These are phyloP conservation scores for Candida insectorum DNA, from an alignment of 805 yeast species.

Conservation along the genomic window DNA sequence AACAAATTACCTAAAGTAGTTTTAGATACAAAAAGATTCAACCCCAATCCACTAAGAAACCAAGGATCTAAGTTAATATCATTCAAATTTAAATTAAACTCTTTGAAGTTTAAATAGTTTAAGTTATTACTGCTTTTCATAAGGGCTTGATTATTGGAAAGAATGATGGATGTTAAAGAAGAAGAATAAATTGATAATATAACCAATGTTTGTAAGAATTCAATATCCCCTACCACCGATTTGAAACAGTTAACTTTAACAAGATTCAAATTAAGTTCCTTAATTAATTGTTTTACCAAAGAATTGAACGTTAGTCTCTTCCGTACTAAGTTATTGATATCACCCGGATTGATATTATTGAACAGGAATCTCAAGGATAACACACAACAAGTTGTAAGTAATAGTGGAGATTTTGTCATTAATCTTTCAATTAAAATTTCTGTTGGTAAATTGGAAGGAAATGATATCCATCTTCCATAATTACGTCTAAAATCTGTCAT, in stretches of 20 bases:
- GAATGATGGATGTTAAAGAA: conserved; percentile 47
- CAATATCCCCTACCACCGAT: conserved; percentile 36
- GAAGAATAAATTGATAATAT: conserved; percentile 63
- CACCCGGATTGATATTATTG: conserved; percentile 23
- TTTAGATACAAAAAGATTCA: conserved; percentile 57
- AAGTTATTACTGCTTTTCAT: conserved; percentile 4
- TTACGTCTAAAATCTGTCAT: conserved; percentile 59
- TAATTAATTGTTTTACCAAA: conserved; percentile 44
- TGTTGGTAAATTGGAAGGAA: conserved; percentile 53
- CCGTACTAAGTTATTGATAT: conserved; percentile 17
- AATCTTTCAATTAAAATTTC: conserved; percentile 48
- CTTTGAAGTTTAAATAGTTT: conserved; percentile 2
- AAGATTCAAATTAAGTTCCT: conserved; percentile 47
- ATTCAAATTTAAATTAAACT: conserved; percentile 18
- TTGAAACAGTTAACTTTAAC: conserved; percentile 24
- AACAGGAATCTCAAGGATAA: conserved; percentile 53
- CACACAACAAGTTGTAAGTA: conserved; percentile 65
- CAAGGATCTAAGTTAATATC: conserved; percentile 62
- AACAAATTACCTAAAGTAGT: conserved; percentile 44
- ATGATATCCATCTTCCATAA: conserved; percentile 76
- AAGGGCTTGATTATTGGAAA: conserved; percentile 9
- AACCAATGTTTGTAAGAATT: conserved; percentile 66
- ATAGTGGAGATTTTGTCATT: conserved; percentile 51
- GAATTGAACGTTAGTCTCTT: conserved; percentile 36
- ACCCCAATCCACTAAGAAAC: conserved; percentile 63